phyloP scores from a whole-genome alignment of 208 protist genomes.

The Angomonas deanei region DNA sequence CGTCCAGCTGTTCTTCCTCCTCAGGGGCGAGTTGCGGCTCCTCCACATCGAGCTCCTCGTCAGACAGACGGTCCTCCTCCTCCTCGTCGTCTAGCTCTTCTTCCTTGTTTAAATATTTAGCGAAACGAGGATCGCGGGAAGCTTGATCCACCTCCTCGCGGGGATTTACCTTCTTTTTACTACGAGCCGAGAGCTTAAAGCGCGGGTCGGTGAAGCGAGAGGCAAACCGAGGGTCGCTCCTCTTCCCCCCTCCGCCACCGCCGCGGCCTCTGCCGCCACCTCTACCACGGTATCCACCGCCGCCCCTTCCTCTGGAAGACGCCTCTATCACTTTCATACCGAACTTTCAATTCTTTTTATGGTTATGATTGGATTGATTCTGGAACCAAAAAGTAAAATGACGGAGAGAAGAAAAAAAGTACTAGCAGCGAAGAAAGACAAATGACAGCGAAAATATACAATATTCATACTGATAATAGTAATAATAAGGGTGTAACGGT shows the following conservation, averaged over 20 bases:
- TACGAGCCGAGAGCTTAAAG: conserved; percentile 49
- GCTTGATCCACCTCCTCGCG: conserved; percentile 22
- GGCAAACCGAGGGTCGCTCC: conserved; percentile 62
- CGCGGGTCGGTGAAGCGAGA: conserved; percentile 86
- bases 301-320: conserved; percentile 39
- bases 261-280: conserved; percentile 22
- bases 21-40: conserved; percentile 17
- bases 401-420: neutral
- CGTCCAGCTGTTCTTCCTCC: conserved; percentile 17
- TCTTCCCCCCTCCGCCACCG: conserved; percentile 12
- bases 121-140: conserved; percentile 68
- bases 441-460: neutral
- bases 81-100: conserved; percentile 19
- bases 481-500: neutral
- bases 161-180: neutral
- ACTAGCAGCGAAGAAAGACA: neutral
- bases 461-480: neutral
- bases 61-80: neutral
- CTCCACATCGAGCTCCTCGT: conserved; percentile 9
- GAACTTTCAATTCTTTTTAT: neutral
- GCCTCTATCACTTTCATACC: conserved; percentile 70
- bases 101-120: conserved; percentile 30
- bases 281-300: conserved; percentile 21
- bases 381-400: neutral
- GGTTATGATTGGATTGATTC: conserved; percentile 6